Base-by-base conservation (phyloP, 108 stramenopile genomes). In the Cyclostephanos tholiformis region DNA sequence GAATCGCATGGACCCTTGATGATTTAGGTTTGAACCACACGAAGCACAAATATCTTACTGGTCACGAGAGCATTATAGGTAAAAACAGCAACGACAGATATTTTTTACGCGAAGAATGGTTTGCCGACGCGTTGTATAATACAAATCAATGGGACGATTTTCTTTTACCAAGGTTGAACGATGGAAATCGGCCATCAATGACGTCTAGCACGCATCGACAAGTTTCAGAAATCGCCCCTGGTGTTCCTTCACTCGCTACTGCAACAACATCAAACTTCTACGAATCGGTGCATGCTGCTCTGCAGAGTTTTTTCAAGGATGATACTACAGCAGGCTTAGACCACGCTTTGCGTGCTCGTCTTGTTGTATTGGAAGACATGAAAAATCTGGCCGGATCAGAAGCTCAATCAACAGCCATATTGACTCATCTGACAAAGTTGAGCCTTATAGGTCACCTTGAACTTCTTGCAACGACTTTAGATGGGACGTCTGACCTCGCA, bases 81-180 rank as follows among this genome's bases (percentile, higher is more conserved):
- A 43, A 36, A 19, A 41, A 36, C 39, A 51, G 63, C 23, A 52
- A 22, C 16, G 68, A 58, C 30, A 27, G 63, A 32, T 17, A 38
- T 26, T 63, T 63, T 22, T 46, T 79, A 23, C 74, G 75, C 65
- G 91, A 91, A 32, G 84, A 84, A 65, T 91, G 91, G 91, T 89
- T 87, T 57, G 87, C 89, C 62, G 82, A 77, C 53, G 65, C 69
- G 8, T 74, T 91, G 26, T 63, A 65, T n/a, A 75, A 58, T 22
- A 67, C 74, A 22, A 67, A 23, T 46, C 65, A 55, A 32, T 82
- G 81, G 81, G 81, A 82, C 59, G 43, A 72, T 51, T 14, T 65
- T 23, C 74, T 82, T 32, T 52, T 82, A 27, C 63, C 69, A 49
- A 58, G 50, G 14, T 6, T 62, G 32, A 62, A 70, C 48, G 43